Evolutionary conservation across 768 basidiomycete species (phyloP).

Genomic region (Xerocomellus amylosporus): DNA sequence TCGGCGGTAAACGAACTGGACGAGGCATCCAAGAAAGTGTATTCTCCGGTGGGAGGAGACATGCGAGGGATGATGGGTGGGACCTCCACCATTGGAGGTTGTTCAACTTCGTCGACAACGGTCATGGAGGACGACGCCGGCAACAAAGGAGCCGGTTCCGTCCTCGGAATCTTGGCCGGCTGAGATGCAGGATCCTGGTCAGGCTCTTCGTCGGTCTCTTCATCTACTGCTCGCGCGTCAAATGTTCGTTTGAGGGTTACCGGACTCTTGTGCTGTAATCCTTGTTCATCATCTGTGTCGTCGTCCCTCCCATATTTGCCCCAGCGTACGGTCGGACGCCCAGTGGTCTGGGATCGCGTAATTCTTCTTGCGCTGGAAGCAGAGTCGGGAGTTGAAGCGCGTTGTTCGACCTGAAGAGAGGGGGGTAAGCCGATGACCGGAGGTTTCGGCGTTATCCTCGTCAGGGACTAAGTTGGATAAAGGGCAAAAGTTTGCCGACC

Average conservation of each 20-base stretch:
- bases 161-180: conserved; percentile 30
- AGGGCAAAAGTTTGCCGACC: conserved; percentile 30
- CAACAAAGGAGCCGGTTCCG: conserved; percentile 23
- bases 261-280: conserved; percentile 10
- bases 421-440: conserved; percentile 19
- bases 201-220: conserved; percentile 34
- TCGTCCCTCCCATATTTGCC: conserved; percentile 32
- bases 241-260: conserved; percentile 33
- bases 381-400: conserved; percentile 25
- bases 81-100: conserved; percentile 6
- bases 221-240: conserved; percentile 35
- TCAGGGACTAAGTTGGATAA: conserved; percentile 30
- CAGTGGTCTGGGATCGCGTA: conserved; percentile 35
- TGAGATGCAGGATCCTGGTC: conserved; percentile 20
- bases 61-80: conserved; percentile 8
- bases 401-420: conserved; percentile 24
- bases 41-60: conserved; percentile 33
- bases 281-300: conserved; percentile 26
- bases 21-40: conserved; percentile 35
- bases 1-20: conserved; percentile 38
- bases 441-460: conserved; percentile 29
- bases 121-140: conserved; percentile 30
- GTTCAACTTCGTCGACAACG: conserved; percentile 25
- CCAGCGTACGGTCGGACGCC: conserved; percentile 35
- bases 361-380: conserved; percentile 24